A percentile compares a stretch with the other conserved stretches of the same genome.
Evolutionary conservation across 164 flowering plant species (phyloP).

Genomic region (Sextonia rubra): DNA sequence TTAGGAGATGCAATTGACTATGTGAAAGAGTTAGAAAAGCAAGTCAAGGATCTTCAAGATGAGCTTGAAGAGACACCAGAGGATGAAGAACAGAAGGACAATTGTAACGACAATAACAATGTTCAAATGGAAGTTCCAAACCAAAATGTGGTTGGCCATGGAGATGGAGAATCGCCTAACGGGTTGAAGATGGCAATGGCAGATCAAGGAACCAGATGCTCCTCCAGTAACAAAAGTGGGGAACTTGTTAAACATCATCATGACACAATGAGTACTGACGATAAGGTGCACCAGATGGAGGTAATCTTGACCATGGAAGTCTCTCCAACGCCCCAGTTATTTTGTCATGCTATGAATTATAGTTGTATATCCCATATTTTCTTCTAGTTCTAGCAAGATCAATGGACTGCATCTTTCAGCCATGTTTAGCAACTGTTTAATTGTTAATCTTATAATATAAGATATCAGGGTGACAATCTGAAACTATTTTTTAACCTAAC

Average conservation of each 20-base stretch:
- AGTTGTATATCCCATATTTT: no score
- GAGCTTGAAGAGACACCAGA: constrained; percentile 74
- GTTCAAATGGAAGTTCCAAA: constrained; percentile 20
- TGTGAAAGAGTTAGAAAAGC: constrained; percentile 72
- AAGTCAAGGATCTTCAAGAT: constrained; percentile 67
- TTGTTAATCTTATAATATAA: no score
- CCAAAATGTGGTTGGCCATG: constrained; percentile 17
- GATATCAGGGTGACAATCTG: no score
- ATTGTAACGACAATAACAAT: constrained; percentile 9
- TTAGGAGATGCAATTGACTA: constrained; percentile 83
- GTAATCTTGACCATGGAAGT: constrained; percentile 22
- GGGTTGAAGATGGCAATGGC: constrained; percentile 24
- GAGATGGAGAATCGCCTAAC: constrained; percentile 23
- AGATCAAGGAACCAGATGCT: constrained; percentile 18
- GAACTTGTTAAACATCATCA: constrained; percentile 22
- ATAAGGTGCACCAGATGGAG: constrained; percentile 81
- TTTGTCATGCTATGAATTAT: no score
- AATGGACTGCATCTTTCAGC: no score
- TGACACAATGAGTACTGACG: constrained; percentile 26
- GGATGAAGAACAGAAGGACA: constrained; percentile 30
- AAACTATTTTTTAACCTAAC: no score
- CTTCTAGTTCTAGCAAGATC: no score
- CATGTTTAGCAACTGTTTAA: no score
- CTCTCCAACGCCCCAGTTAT: no score
- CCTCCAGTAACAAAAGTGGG: constrained; percentile 5